phyloP scores from a whole-genome alignment of 2,329 filamentous ascomycete species.

The Beauveria pseudobassiana region DNA sequence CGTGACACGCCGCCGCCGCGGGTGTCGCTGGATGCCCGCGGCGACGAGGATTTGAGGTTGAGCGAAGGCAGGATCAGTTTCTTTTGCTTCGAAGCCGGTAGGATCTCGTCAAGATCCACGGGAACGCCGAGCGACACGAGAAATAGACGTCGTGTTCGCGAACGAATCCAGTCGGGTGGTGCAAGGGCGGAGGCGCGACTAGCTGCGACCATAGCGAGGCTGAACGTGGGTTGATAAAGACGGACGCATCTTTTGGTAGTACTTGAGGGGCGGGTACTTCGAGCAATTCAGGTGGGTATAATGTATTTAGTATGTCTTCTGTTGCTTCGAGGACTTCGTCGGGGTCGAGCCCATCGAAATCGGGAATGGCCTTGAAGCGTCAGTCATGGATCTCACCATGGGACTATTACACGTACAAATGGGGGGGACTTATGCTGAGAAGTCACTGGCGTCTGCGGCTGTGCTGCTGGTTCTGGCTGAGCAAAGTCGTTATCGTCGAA shows the following conservation, averaged over 20 bases:
- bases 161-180: slow-evolving; percentile 96
- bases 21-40: slow-evolving; percentile 47
- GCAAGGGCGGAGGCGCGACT: slow-evolving; percentile 90
- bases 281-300: slow-evolving; percentile 55
- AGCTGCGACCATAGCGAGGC: slow-evolving; percentile 94
- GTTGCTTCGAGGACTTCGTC: slow-evolving; percentile 54
- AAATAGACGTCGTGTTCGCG: slow-evolving; percentile 87
- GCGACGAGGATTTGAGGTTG: slow-evolving; percentile 53
- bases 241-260: slow-evolving; percentile 48
- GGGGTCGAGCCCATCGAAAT: slow-evolving; percentile 54
- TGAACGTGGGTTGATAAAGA: slow-evolving; percentile 79
- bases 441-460: slow-evolving; percentile 21
- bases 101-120: slow-evolving; percentile 92
- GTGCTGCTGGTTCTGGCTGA: slow-evolving; percentile 26
- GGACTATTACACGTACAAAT: slow-evolving; percentile 31
- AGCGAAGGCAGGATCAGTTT: slow-evolving; percentile 90
- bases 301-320: slow-evolving; percentile 57
- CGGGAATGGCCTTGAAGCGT: slow-evolving; percentile 51
- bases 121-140: slow-evolving; percentile 93
- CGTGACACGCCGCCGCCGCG: slow-evolving; percentile 34
- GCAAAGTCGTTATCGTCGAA: slow-evolving; percentile 71
- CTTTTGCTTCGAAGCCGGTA: slow-evolving; percentile 96
- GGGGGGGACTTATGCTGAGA: slow-evolving; percentile 34
- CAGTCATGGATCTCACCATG: not conserved
- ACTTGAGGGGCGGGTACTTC: slow-evolving; percentile 43